Conservation (phyloP, 1,139 yeast genomes). For the Hanseniaspora gamundiae region DNA sequence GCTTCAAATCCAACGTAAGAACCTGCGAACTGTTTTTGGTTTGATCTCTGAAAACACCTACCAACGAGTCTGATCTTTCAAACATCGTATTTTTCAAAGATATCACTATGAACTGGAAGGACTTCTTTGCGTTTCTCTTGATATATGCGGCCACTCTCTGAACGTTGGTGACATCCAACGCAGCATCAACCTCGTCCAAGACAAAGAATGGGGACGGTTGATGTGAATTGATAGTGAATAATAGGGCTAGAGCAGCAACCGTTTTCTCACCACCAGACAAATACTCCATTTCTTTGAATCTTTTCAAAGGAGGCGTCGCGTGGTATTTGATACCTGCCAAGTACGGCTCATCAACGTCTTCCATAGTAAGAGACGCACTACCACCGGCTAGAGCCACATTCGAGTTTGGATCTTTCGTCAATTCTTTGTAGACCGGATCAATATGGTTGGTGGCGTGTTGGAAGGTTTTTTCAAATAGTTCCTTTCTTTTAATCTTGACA, state of each 20-base stretch:
- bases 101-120: conserved; percentile 86
- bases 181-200: conserved; percentile 94
- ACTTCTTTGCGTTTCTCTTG: conserved; percentile 59
- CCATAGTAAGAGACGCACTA: conserved; percentile 77
- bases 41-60: conserved; percentile 88
- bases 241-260: conserved; percentile 84
- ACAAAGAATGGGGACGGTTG: conserved; percentile 96
- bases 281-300: conserved; percentile 87
- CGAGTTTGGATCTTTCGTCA: conserved; percentile 46
- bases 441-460: conserved; percentile 61
- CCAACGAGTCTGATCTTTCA: conserved; percentile 80
- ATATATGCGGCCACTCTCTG: conserved; percentile 76
- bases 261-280: conserved; percentile 96
- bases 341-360: conserved; percentile 85
- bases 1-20: conserved; percentile 52
- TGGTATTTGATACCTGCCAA: conserved; percentile 75
- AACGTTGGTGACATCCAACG: conserved; percentile 84
- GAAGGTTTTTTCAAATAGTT: conserved; percentile 58
- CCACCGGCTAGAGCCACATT: conserved; percentile 73
- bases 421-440: conserved; percentile 75
- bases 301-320: conserved; percentile 93
- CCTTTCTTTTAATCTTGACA: conserved; percentile 47
- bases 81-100: conserved; percentile 80
- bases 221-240: conserved; percentile 82
- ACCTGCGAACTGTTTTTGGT: conserved; percentile 63